These are phyloP conservation scores for Aspergillus cristatus DNA, from an alignment of 495 filamentous ascomycete species.

Conservation along the genomic window DNA sequence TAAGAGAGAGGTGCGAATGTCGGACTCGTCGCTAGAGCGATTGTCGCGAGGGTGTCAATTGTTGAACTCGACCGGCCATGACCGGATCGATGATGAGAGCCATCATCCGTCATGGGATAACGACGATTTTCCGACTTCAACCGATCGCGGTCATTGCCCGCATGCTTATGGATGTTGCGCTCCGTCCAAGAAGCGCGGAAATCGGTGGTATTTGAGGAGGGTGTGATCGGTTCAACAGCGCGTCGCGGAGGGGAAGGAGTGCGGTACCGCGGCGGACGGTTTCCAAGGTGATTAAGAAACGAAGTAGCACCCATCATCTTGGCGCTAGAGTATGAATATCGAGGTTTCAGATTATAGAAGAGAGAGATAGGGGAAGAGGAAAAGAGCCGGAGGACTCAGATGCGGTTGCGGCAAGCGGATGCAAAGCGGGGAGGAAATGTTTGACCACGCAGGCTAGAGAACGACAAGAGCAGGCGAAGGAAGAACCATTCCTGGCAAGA, in stretches of 20 bases:
- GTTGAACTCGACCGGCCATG: conserved; percentile 41
- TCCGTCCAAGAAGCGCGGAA: conserved; percentile 24
- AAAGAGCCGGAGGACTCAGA: conserved; percentile 15
- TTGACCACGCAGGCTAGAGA: conserved; percentile 41
- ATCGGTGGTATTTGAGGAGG: conserved; percentile 24
- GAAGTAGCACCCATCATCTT: conserved; percentile 40
- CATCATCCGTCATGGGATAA: conserved; percentile 10
- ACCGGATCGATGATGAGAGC: conserved; percentile 27
- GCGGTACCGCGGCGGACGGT: conserved; percentile 41
- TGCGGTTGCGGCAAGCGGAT: conserved; percentile 35
- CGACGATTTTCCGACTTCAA: conserved; percentile 13
- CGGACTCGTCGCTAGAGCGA: conserved; percentile 43
- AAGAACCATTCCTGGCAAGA: conserved; percentile 39
- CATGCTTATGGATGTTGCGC: conserved; percentile 18
- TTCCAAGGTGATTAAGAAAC: conserved; percentile 30
- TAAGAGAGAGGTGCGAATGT: conserved; percentile 32
- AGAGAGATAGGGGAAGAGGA: conserved; percentile 7
- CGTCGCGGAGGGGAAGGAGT: conserved; percentile 47
- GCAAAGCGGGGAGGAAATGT: conserved; percentile 42
- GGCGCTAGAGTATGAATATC: conserved; percentile 7
- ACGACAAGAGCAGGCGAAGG: conserved; percentile 33
- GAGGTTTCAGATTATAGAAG: no score
- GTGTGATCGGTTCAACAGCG: conserved; percentile 46
- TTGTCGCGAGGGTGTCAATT: conserved; percentile 47
- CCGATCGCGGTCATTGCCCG: conserved; percentile 22